phyloP scores from a whole-genome alignment of 352 stramenopile species.

The Phytophthora constricta region DNA sequence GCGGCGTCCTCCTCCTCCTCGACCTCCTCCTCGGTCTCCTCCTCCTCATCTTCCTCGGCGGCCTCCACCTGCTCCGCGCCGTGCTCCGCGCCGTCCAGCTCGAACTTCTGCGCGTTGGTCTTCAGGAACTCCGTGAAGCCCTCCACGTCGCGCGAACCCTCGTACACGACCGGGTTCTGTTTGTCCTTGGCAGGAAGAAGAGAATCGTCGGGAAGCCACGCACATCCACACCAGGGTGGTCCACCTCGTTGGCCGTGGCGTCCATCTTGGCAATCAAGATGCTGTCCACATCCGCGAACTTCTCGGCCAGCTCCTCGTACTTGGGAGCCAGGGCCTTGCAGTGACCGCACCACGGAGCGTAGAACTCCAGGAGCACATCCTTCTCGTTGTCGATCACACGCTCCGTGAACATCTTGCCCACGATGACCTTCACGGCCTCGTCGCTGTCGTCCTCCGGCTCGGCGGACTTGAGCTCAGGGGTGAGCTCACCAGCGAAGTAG shows the following conservation, averaged over 20 bases:
- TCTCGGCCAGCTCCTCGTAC: conserved; percentile 91
- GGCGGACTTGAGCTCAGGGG: conserved; percentile 93
- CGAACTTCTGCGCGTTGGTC: conserved; percentile 88
- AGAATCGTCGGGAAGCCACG: conserved; percentile 95
- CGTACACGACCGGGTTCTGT: conserved; percentile 85
- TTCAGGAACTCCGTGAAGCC: conserved; percentile 89
- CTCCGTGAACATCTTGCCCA: conserved; percentile 92
- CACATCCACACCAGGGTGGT: conserved; percentile 90
- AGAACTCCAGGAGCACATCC: conserved; percentile 91
- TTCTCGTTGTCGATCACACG: conserved; percentile 89
- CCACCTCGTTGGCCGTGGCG: conserved; percentile 95
- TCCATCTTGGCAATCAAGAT: conserved; percentile 97
- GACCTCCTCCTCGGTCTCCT: conserved; percentile 15
- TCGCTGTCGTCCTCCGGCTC: conserved; percentile 88
- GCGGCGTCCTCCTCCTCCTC: conserved; percentile 10
- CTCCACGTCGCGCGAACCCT: conserved; percentile 84
- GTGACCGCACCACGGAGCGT: conserved; percentile 79
- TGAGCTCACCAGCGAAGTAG: conserved; percentile 89
- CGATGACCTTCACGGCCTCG: conserved; percentile 92
- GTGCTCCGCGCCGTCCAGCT: conserved; percentile 66
- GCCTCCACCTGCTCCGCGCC: conserved; percentile 46
- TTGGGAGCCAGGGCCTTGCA: conserved; percentile 88
- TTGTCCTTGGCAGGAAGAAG: conserved; percentile 94
- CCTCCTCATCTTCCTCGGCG: conserved; percentile 20
- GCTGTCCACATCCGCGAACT: conserved; percentile 89